Percentiles rank a stretch among this genome's conserved stretches.
Conservation (phyloP, 2,329 filamentous ascomycete genomes). For the Claviceps sp. region DNA sequence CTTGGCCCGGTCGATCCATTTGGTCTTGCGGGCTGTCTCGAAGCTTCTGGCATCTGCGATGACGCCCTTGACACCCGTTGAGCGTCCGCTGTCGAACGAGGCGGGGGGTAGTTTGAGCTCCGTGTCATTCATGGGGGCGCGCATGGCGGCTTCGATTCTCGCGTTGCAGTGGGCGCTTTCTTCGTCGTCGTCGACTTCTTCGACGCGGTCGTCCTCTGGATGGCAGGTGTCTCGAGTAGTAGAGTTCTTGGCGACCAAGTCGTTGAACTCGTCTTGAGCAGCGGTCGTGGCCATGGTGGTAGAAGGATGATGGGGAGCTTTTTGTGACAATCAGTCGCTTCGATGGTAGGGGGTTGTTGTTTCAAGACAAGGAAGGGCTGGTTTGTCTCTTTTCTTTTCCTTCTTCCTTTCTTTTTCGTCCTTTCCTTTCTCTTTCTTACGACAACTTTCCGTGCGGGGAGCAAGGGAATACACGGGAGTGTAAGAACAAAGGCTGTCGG, state of each 20-base stretch:
- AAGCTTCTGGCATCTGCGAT: constrained; percentile 73
- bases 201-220: constrained; percentile 22
- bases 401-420: not conserved
- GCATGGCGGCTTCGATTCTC: constrained; percentile 51
- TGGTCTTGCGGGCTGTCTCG: constrained; percentile 49
- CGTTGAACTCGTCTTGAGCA: constrained; percentile 55
- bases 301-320: not conserved
- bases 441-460: constrained; percentile 1
- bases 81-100: constrained; percentile 52
- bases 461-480: not conserved
- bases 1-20: constrained; percentile 39
- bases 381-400: not conserved
- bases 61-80: constrained; percentile 76
- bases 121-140: constrained; percentile 41
- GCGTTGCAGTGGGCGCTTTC: constrained; percentile 39
- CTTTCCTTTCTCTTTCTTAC: not conserved
- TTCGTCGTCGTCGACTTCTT: constrained; percentile 39
- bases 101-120: constrained; percentile 48
- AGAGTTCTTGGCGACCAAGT: constrained; percentile 44
- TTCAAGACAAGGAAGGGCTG: not conserved
- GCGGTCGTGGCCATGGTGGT: constrained; percentile 44
- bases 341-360: not conserved
- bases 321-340: constrained; percentile 1
- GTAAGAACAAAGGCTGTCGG: constrained; percentile 5
- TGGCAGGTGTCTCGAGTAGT: constrained; percentile 24